Evolutionary conservation across 1,139 yeast genomes (phyloP), one percentile per base, ranked within the genome.

Genomic region (Lodderomyces oxycetoniae): DNA sequence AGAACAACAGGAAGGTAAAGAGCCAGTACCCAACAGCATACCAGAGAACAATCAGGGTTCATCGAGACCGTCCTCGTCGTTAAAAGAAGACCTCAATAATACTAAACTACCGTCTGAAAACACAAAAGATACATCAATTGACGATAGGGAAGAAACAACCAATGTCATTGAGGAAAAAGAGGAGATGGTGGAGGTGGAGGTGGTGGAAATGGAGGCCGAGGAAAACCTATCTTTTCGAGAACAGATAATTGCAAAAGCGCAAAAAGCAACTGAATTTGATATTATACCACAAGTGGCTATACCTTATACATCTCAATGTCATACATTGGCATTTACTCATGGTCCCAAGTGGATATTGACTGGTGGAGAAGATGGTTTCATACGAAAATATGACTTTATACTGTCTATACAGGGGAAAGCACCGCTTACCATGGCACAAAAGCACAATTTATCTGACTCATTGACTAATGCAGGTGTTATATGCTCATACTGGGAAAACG

Each of bases 301-400:
- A 6, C 89, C 89, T 1, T 79, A 79, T 44, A 63, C 84, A 2
- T 57, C 80, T 0, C 77, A 78, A 33, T 78, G 94, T 28, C 88
- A 88, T 56, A 71, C 93, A 5, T 52, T 91, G 34, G 83, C 93
- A 5, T 67, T 88, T 36, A 76, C 95, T 1, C 77, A 76, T 50
- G 95, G 95, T 6, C 81, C 91, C 31, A 81, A 81, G 52, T 89
- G 89, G 83, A 68, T 91, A 36, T 79, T 89, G 49, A 82, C 96
- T 1, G 99, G 99, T 14, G 98, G 98, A 4, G 93, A 86, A 45
- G 99, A 91, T 55, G 99, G 99, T 9, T 86, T 79, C 49, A 84
- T 91, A 28, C 66, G 98, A 33, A 86, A 85, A 52, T 91, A 82
- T 58, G 96, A 93, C 56, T 83, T 91, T 44, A 72, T 80, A 30